Evolutionary conservation across 352 stramenopile species (phyloP), one percentile per base, ranked within the genome.

Genomic region (Pythium biforme): DNA sequence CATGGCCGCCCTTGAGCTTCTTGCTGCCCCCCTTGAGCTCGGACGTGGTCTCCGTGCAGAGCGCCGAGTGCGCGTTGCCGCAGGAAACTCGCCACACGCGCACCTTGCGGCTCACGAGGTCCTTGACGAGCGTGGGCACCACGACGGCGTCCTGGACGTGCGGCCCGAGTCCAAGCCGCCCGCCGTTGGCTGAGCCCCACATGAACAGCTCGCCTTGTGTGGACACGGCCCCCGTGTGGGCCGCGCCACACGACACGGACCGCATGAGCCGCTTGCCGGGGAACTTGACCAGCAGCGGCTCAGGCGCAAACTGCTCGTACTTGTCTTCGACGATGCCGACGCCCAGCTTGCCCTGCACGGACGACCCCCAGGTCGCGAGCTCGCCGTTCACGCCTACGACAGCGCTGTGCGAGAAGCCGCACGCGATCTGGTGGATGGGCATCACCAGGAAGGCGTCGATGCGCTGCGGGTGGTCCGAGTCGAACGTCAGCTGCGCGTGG

Each of bases 111-210:
- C 60, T 72, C 3, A 70, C 57, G 7, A 98, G 66, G 34, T 81
- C 74, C 37, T 92, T 78, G n/a, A 97, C 93, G 15, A 97, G 66
- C 11, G 81, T 89, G 2, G 94, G 92, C 14, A 84, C 75, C 34
- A 81, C 85, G 8, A 93, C 69, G 7, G 75, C 75, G 52, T 88
- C 80, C 4, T 83, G 69, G n/a, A 88, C 73, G 2, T 88, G 58
- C 0, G 65, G 19, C 4, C 93, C 93, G 37, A 98, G 81, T 0
- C 95, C 95, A 19, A 98, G 77, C 0, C 94, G 80, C 0, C 95
- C 95, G 27, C 93, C 92, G 68, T 98, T 95, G 17, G 89, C 87
- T 54, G 87, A 97, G 15, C 94, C 95, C 85, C 85, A 96, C 82
- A 95, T 90, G 57, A 93, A 96, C 1, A 96, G 64, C 60, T 93